These are phyloP conservation scores for Dictyostelium capitatum DNA, from an alignment of 78 protist genomes.

Conservation along the genomic window DNA sequence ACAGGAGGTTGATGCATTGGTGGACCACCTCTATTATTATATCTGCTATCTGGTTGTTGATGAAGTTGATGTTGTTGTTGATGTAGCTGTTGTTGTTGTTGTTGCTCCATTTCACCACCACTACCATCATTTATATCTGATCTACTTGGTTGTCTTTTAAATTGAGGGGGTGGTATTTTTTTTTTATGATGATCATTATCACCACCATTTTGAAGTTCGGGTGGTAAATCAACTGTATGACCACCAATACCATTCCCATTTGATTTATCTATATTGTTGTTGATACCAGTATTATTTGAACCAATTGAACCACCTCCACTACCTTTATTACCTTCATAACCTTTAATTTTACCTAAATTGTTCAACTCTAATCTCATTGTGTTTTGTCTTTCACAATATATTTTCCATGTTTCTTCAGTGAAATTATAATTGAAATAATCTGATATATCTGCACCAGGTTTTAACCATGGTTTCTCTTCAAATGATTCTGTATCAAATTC, in stretches of 20 bases:
- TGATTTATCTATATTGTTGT: constrained; percentile 13
- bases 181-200: neutral
- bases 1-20: neutral
- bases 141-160: constrained; percentile 5
- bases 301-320: neutral
- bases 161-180: neutral
- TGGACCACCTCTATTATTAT: neutral
- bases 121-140: neutral
- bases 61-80: neutral
- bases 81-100: constrained; percentile 7
- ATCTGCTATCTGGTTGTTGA: neutral
- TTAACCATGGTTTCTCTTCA: constrained; percentile 91
- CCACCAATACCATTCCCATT: neutral
- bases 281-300: neutral
- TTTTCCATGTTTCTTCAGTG: constrained; percentile 92
- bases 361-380: constrained; percentile 52
- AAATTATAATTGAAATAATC: constrained; percentile 95
- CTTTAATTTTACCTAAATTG: constrained; percentile 77
- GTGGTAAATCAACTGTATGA: constrained; percentile 49
- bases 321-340: constrained; percentile 40
- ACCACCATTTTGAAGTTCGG: constrained; percentile 32
- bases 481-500: constrained; percentile 68
- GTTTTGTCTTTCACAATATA: constrained; percentile 85
- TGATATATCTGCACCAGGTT: constrained; percentile 91
- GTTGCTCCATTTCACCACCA: neutral